These are phyloP conservation scores for Dactylellina haptotyla DNA, from an alignment of 2,329 filamentous ascomycete genomes.

Conservation along the genomic window DNA sequence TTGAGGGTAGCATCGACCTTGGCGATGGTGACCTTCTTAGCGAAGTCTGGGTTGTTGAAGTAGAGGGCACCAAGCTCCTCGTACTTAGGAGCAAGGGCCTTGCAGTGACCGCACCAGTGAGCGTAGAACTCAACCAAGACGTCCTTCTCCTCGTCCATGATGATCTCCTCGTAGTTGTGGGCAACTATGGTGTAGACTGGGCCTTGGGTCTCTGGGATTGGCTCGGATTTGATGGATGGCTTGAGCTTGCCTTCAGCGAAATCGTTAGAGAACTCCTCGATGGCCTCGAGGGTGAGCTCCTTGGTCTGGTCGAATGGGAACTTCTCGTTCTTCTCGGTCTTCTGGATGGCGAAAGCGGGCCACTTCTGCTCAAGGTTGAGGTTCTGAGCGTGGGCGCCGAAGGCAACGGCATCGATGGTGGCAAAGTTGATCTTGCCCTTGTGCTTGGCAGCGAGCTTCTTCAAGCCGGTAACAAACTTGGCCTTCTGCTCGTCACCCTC, in stretches of 20 bases:
- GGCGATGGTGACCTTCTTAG: conserved; percentile 83
- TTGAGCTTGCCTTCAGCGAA: conserved; percentile 88
- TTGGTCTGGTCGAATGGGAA: conserved; percentile 89
- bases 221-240: conserved; percentile 98
- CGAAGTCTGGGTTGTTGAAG: conserved; percentile 75
- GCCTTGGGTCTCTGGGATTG: conserved; percentile 90
- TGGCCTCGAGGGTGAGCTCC: conserved; percentile 77
- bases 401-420: conserved; percentile 93
- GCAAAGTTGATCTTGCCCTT: conserved; percentile 97
- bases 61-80: conserved; percentile 85
- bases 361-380: conserved; percentile 98
- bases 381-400: conserved; percentile 94
- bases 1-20: conserved; percentile 97
- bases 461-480: conserved; percentile 78
- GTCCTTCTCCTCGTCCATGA: conserved; percentile 94
- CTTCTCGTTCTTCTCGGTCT: conserved; percentile 94
- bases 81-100: conserved; percentile 92
- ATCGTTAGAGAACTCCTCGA: conserved; percentile 84
- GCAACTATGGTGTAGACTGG: conserved; percentile 89
- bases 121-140: conserved; percentile 98
- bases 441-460: conserved; percentile 87
- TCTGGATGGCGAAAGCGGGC: conserved; percentile 97
- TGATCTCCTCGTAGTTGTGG: conserved; percentile 89
- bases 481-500: conserved; percentile 90
- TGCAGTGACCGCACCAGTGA: conserved; percentile 99